These are phyloP conservation scores for Cutaneotrichosporon dermatis DNA, from an alignment of 1,284 basidiomycete species.

Conservation along the genomic window DNA sequence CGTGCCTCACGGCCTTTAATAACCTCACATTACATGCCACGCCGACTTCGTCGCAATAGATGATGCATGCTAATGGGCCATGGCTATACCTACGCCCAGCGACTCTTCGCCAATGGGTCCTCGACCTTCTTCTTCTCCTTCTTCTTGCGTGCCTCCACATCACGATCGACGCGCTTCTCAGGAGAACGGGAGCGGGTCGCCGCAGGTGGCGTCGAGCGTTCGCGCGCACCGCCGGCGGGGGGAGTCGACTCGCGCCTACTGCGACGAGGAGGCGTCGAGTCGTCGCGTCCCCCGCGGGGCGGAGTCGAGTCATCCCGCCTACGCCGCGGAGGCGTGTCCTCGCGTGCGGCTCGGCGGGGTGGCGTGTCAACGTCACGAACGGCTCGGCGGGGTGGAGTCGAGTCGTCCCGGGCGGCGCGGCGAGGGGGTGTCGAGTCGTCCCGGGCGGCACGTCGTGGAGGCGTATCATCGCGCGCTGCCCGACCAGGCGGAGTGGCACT, in stretches of 20 bases:
- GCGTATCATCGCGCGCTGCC: not conserved
- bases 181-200: slow-evolving; percentile 5
- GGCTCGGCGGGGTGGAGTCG: not conserved
- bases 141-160: slow-evolving; percentile 2
- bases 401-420: slow-evolving; percentile 3
- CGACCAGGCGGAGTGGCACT: slow-evolving; percentile 12
- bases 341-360: not conserved
- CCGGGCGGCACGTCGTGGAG: not conserved
- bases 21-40: too few species aligned
- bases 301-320: not conserved
- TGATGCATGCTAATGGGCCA: too few species aligned
- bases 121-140: slow-evolving; percentile 18
- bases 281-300: not conserved
- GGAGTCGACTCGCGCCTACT: not conserved
- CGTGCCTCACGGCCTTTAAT: too few species aligned
- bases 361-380: not conserved
- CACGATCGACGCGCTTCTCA: not conserved
- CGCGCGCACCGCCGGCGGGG: not conserved
- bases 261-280: not conserved
- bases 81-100: slow-evolving; percentile 14
- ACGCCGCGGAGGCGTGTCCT: not conserved
- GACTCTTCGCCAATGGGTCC: slow-evolving; percentile 15
- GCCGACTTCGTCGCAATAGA: too few species aligned
- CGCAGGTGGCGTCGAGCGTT: not conserved
- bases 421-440: slow-evolving; percentile 4